Evolutionary conservation across 495 filamentous ascomycete genomes (phyloP), one percentile per base, ranked within the genome.

Genomic region (Talaromyces stipitatus): DNA sequence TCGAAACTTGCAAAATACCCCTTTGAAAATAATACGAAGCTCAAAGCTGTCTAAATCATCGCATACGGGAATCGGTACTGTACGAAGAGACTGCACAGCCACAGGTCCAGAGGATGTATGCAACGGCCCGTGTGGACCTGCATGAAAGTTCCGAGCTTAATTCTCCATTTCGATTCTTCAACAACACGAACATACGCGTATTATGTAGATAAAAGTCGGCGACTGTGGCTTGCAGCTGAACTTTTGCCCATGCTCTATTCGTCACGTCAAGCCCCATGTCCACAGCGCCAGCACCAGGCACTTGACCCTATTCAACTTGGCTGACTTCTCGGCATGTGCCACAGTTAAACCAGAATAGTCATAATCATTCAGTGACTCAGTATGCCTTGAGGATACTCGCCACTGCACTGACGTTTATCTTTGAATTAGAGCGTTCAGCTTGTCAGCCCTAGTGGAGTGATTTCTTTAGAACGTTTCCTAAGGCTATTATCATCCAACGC

Each of bases 121-220:
- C 45, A 48, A 48, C 45, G 45, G 45, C 45, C 45, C 45, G 36
- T 41, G 33, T n/a, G 45, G 45, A 47, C 45, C 45, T 48, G 45
- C 45, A 48, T 48, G 45, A 48, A 4, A 33, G 30, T 33, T 26
- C 10, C 22, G 36, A 41, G 36, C 36, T 41, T 41, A 41, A 16
- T 41, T 41, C 7, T 18, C 18, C n/a, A 12, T 33, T 14, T 14
- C 11, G 4, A 11, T 29, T 9, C 28, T 29, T 4, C 28, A 29
- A n/a, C n/a, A n/a, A n/a, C n/a, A n/a, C n/a, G n/a, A n/a, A n/a
- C n/a, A n/a, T n/a, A n/a, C n/a, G n/a, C n/a, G n/a, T n/a, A n/a
- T n/a, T n/a, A n/a, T n/a, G n/a, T n/a, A n/a, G n/a, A 29, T 9
- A 9, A 29, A 29, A 29, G 3, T 29, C 4, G 28, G 4, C 3